Base-by-base conservation (phyloP, 129 eudicot species). In the Tanacetum coccineum region DNA sequence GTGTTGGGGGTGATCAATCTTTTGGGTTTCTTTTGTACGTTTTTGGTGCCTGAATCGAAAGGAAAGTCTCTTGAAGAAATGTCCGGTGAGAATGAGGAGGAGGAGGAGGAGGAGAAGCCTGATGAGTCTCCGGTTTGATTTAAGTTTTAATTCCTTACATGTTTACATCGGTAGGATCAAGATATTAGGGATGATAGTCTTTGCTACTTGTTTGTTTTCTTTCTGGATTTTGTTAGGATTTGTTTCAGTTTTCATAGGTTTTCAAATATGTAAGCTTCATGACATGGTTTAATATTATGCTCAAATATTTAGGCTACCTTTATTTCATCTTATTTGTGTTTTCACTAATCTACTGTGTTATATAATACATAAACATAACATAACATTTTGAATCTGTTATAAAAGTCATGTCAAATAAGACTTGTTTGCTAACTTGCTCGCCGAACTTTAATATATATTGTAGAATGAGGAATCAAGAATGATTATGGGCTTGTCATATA, bases 31-130 rank as follows among this genome's bases (percentile, higher is more conserved):
- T 17, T 80, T 17, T 83, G 52, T 58, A 83, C 88, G 25, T 70
- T 83, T 54, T 15, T 83, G 75, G 85, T 83, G 70, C 85, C 88
- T 0, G 88, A 80, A 67, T 81, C 88, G 3, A 83, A 83, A 30
- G 88, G 81, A 9, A 83, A 76, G 57, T 83, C 88, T 9, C 74
- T 83, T 12, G 88, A 83, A 73, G 88, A 83, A 30, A 74, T 80
- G 64, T 80, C 88, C 0, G 73, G 77, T 3, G 88, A 83, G 73
- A 83, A 81, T 19, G 79, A 76, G 6, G 85, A 62, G 4, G 22
- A 47, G 12, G 36, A 50, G n/a, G n/a, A n/a, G 32, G 55, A 42
- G n/a, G 42, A 36, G 3, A 26, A 28, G 0, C 4, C 32, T n/a
- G 9, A 18, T 9, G 69, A 11, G 10, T 12, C 36, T 1, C 46